Conservation (phyloP, 345 rosid genomes). For the Raphanus raphanistrum region DNA sequence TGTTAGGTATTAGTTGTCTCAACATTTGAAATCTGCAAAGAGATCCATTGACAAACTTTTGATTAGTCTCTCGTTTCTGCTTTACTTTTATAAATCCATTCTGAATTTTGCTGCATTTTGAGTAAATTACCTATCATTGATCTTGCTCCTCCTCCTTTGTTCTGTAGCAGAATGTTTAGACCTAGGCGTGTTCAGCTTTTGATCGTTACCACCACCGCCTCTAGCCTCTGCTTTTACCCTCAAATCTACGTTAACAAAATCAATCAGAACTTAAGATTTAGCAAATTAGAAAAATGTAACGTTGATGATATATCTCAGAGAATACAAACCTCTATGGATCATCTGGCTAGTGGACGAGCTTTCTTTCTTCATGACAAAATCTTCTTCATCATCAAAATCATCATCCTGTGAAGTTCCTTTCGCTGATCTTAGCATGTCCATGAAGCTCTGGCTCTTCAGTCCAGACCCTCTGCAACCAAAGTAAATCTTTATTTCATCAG, state of each 20-base stretch:
- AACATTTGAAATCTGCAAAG: constrained; percentile 82
- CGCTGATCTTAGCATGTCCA: constrained; percentile 87
- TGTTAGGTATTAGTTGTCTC: constrained; percentile 81
- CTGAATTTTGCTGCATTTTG: background rate
- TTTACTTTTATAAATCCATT: background rate
- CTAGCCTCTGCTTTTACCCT: constrained; percentile 65
- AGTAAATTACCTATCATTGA: constrained; percentile 74
- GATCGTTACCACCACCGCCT: constrained; percentile 55
- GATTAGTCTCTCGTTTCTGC: background rate
- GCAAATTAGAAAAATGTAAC: background rate
- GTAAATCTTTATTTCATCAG: constrained; percentile 8
- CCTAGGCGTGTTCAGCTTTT: constrained; percentile 81
- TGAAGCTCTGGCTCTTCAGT: constrained; percentile 72
- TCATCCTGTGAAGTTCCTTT: constrained; percentile 61
- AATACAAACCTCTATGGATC: constrained; percentile 51
- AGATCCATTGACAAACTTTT: constrained; percentile 5
- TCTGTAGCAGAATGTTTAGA: constrained; percentile 99
- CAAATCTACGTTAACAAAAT: constrained; percentile 50
- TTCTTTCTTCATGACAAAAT: constrained; percentile 67
- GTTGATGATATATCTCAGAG: background rate
- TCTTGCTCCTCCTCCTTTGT: constrained; percentile 96
- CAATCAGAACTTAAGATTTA: constrained; percentile 7
- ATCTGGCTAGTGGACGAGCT: constrained; percentile 50
- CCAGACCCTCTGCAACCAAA: constrained; percentile 57
- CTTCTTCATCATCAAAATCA: constrained; percentile 77